Conservation (phyloP, 768 basidiomycete species). For the Mycena kentingensis region DNA sequence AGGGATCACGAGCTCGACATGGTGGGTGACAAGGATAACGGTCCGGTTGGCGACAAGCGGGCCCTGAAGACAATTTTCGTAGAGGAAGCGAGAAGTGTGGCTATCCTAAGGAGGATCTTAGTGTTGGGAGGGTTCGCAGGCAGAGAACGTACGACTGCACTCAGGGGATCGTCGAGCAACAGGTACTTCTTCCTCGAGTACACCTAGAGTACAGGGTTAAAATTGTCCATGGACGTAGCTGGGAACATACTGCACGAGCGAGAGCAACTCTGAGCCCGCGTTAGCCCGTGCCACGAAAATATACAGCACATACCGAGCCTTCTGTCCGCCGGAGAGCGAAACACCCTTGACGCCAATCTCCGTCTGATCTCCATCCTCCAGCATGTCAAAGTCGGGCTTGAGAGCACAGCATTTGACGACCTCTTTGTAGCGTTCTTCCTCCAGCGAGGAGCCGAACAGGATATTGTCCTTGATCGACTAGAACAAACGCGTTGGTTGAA, state of each 20-base stretch:
- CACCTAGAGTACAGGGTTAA: not conserved
- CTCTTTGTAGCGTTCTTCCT: conserved; percentile 70
- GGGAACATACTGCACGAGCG: conserved; percentile 50
- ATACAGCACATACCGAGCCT: conserved; percentile 48
- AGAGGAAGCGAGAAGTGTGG: conserved; percentile 64
- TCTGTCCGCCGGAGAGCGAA: conserved; percentile 52
- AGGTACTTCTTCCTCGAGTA: conserved; percentile 54
- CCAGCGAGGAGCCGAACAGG: conserved; percentile 70
- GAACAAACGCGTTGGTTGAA: not conserved
- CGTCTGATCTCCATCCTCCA: conserved; percentile 85
- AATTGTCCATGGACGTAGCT: not conserved
- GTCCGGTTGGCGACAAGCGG: conserved; percentile 68
- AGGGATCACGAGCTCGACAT: conserved; percentile 80
- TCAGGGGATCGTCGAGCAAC: conserved; percentile 60
- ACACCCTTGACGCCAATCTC: conserved; percentile 73
- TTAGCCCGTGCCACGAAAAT: not conserved
- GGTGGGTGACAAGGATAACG: conserved; percentile 77
- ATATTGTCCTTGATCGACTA: conserved; percentile 80
- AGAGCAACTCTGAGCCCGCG: conserved; percentile 50
- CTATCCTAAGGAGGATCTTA: conserved; percentile 60
- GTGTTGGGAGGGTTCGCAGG: no score
- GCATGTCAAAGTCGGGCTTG: conserved; percentile 72
- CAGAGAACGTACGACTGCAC: conserved; percentile 61
- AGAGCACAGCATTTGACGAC: conserved; percentile 86
- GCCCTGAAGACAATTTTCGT: conserved; percentile 65